Percentiles rank a stretch among this genome's conserved stretches.
These are phyloP conservation scores for Aspergillus amoenus DNA, from an alignment of 2,329 filamentous ascomycete genomes.

Conservation along the genomic window DNA sequence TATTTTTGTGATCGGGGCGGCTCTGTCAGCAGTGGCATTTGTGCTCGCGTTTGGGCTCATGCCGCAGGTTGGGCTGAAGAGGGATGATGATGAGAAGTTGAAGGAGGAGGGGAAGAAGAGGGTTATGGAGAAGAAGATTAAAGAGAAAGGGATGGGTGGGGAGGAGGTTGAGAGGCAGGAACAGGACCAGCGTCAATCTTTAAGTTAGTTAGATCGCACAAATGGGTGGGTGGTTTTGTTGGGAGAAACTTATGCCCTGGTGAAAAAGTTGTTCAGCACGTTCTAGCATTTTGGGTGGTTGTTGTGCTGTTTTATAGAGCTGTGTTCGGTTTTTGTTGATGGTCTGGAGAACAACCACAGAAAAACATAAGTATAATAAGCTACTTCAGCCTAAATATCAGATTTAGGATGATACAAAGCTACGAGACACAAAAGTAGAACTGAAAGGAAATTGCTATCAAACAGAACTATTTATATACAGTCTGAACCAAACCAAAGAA, in stretches of 20 bases:
- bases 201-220: background rate
- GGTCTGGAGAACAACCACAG: background rate
- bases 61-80: slow-evolving; percentile 35
- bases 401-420: background rate
- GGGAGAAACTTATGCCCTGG: background rate
- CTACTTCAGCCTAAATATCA: background rate
- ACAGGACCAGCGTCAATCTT: background rate
- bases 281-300: background rate
- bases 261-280: no score
- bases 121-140: slow-evolving; percentile 13
- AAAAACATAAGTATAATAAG: background rate
- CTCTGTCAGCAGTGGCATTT: slow-evolving; percentile 36
- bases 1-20: slow-evolving; percentile 41
- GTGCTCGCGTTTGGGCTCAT: slow-evolving; percentile 35
- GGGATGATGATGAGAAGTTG: slow-evolving; percentile 30
- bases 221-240: background rate
- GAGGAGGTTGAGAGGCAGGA: background rate
- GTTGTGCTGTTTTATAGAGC: no score
- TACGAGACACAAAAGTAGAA: background rate
- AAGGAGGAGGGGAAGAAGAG: slow-evolving; percentile 30
- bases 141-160: slow-evolving; percentile 19
- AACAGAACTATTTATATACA: slow-evolving; percentile 4
- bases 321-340: background rate
- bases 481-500: background rate
- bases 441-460: background rate